Base-by-base conservation (phyloP, 257 asterid genomes). In the Nyctanthes arbortristis region DNA sequence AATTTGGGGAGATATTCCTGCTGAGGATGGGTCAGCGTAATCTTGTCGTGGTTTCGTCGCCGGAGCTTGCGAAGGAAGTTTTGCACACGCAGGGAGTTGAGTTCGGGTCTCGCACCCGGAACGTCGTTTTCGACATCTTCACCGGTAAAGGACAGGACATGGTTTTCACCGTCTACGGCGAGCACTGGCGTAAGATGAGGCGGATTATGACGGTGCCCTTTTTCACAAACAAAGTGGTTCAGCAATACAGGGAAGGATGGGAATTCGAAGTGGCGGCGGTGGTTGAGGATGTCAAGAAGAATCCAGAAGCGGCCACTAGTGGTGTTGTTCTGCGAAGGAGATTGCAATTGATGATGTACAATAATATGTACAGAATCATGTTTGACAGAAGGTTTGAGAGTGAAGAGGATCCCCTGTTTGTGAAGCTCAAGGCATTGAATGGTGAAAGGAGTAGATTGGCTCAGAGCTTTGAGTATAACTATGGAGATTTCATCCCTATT, bases 101-200 rank as follows among this genome's bases (percentile, higher is more conserved):
- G 36, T 92, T 92, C 76, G 98, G 96, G 0, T 92, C 98, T 3
- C 89, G 98, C 0, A 88, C 98, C 0, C 74, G 98, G 1, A 92
- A 92, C 71, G 96, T 88, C 3, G 97, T 92, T 11, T 88, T 90
- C 78, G 98, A 92, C 45, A 90, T 92, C 28, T 92, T 92, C 80
- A 93, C 98, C 9, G 96, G 95, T 0, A 86, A 88, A 40, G 98
- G 98, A 0, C 98, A 92, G 72, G 98, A 92, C 63, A 93, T 93
- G 98, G 95, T 93, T 29, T 93, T 93, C 79, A 90, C 97, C 2
- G 97, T 88, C 1, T 93, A 93, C 80, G 98, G 98, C 9, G 98
- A 93, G 68, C 98, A 93, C 69, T 93, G 98, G 98, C 85, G 97
- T 39, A 93, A 93, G 81, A 93, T 93, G 98, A 77, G 98, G 36